Evolutionary conservation across 768 basidiomycete species (phyloP), one percentile per base, ranked within the genome.

Genomic region (Leucosporidium creatinivorum): DNA sequence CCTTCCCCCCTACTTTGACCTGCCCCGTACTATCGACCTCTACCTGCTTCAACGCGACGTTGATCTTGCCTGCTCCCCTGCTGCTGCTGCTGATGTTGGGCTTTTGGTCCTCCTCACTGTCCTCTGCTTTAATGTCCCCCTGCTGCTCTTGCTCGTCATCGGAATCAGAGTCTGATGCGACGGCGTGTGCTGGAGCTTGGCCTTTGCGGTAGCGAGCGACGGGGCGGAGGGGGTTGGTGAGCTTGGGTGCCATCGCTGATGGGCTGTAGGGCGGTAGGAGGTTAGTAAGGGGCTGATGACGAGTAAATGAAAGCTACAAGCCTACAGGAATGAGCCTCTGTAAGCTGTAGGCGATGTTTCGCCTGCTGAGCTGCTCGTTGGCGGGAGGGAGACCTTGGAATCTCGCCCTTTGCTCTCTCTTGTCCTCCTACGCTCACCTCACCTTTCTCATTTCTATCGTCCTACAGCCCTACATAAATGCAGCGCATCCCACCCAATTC

Each of bases 161-260:
- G n/a, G 61, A 64, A 47, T 70, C 70, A 5, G 61, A 63, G 54
- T 67, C 63, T 23, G 63, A 60, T 2, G 36, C 63, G 10, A 56
- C 67, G 25, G 63, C 72, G 19, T 57, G 61, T 36, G 56, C 68
- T 7, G 73, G 69, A 0, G 72, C 72, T 52, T 76, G 90, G 63
- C 92, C 92, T 73, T 88, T 89, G 86, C 90, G 89, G 78, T 94
- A 93, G 4, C 92, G 87, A 9, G 85, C 87, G 3, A 85, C 90
- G 7, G 92, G 89, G 23, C 68, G 62, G 9, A 65, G 49, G 1
- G 72, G 72, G 33, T 72, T 61, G 12, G 67, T 72, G 26, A 66
- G 62, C 48, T 67, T 67, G 21, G 65, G 65, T 5, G 62, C 62
- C 67, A 61, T 61, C 49, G 49, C 6, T 13, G 50, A n/a, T 13